Percentiles rank a stretch among this genome's conserved stretches.
Conservation (phyloP, 352 stramenopile species). For the Pythium grandisporangium region DNA sequence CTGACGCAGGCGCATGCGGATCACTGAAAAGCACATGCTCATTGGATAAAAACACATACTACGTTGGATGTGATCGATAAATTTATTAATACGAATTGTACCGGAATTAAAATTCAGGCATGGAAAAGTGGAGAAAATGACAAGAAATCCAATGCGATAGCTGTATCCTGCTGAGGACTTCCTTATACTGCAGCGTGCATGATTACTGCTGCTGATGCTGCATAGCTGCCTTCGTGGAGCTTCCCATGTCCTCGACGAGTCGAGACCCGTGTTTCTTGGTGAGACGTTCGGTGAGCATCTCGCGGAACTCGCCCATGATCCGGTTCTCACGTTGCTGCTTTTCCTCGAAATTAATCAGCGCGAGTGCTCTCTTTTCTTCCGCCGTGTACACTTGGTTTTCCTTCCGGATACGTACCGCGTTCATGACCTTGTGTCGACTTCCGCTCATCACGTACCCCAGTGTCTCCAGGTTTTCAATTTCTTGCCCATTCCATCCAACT, state of each 20-base stretch:
- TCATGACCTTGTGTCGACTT: conserved; percentile 97
- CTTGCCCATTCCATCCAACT: conserved; percentile 93
- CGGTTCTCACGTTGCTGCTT: conserved; percentile 97
- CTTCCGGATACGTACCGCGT: conserved; percentile 98
- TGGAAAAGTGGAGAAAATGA: too few species aligned
- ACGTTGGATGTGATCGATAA: neutral
- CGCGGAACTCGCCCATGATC: conserved; percentile 96
- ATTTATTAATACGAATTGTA: too few species aligned
- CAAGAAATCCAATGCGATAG: too few species aligned
- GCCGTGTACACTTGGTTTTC: conserved; percentile 99
- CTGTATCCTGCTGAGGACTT: too few species aligned
- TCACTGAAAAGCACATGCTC: too few species aligned
- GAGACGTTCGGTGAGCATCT: conserved; percentile 84
- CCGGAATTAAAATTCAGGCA: too few species aligned
- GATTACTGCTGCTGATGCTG: conserved; percentile 23
- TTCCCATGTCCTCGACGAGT: conserved; percentile 82
- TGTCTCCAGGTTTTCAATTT: conserved; percentile 96
- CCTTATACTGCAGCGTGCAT: too few species aligned
- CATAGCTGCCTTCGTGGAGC: conserved; percentile 34
- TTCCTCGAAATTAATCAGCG: conserved; percentile 98
- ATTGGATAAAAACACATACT: neutral
- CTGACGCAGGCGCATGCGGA: conserved; percentile 13
- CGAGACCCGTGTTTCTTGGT: conserved; percentile 85
- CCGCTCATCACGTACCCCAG: conserved; percentile 97
- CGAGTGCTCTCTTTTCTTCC: conserved; percentile 96